Evolutionary conservation across 495 filamentous ascomycete genomes (phyloP), one percentile per base, ranked within the genome.

Genomic region (Achaetomiella virescens): DNA sequence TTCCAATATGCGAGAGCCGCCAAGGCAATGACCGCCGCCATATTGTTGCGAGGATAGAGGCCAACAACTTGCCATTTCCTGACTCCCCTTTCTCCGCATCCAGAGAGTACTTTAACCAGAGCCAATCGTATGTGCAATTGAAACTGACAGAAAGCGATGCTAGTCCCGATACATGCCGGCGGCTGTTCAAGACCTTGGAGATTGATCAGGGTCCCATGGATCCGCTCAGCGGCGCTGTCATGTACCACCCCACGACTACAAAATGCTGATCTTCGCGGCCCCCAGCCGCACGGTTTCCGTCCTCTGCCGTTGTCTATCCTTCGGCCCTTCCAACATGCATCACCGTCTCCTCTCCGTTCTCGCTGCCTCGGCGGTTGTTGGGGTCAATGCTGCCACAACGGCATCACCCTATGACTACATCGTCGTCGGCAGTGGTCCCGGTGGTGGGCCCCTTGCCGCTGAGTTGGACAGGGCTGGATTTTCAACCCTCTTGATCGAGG

Each of bases 351-450:
- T 73, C 14, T 64, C 66, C 33, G 62, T 62, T 33, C 43, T 66
- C 20, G 55, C 42, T 14, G 64, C 62, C 44, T 48, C 62, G 14
- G 70, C 60, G 31, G 58, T 62, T 25, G 25, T 62, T 15, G 55
- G 57, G 38, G 55, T 49, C 1, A 51, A 47, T 1, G 56, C 40
- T 14, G 36, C 52, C 11, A 35, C 57, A 4, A 52, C 56, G 0
- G 48, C 52, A 2, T 17, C 57, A 6, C 31, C 61, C 7, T 86
- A 85, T 62, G 84, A 87, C 55, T 87, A 86, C 66, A 77, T 88
- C 52, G 74, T 88, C 20, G 79, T 87, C 0, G 85, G 85, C 33
- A 80, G 76, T 35, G 85, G 84, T 18, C 79, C 84, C 4, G 85
- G 85, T 17, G 84, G 85, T 10, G 82, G 81, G 6, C 82, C 82